These are phyloP conservation scores for Akanthomyces lecanii DNA, from an alignment of 2,329 filamentous ascomycete genomes.

Conservation along the genomic window DNA sequence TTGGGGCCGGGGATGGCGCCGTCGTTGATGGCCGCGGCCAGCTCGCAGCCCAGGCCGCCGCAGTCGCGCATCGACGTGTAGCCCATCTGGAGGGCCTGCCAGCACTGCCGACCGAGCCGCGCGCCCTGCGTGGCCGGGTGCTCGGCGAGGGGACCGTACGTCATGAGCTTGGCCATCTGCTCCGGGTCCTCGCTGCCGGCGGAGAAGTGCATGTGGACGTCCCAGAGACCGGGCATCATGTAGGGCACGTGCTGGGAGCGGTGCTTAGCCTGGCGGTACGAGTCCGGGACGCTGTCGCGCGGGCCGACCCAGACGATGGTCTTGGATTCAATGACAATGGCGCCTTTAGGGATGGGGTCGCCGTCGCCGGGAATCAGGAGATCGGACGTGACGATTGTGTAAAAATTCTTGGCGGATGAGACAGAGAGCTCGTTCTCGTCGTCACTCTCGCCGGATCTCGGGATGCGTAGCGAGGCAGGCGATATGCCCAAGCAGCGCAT, in stretches of 20 bases:
- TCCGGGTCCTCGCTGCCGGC: conserved; percentile 28
- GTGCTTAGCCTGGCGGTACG: conserved; percentile 28
- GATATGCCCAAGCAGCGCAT: conserved; percentile 5
- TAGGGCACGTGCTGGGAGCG: conserved; percentile 33
- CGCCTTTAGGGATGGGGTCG: conserved; percentile 29
- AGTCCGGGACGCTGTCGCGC: conserved; percentile 24
- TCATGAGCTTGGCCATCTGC: conserved; percentile 22
- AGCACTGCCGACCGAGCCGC: conserved; percentile 37
- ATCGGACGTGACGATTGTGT: conserved; percentile 31
- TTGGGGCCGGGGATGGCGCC: conserved; percentile 44
- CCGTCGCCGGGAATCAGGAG: conserved; percentile 37
- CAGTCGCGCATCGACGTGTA: conserved; percentile 50
- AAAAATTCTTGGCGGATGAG: conserved; percentile 22
- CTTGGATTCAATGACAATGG: conserved; percentile 34
- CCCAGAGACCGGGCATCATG: conserved; percentile 50
- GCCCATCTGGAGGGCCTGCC: conserved; percentile 39
- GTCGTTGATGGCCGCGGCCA: conserved; percentile 39
- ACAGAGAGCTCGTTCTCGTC: neutral
- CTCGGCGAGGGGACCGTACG: conserved; percentile 24
- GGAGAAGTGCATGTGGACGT: conserved; percentile 46
- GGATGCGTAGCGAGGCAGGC: neutral
- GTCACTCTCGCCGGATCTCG: neutral
- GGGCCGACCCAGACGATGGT: conserved; percentile 37
- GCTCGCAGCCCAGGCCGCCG: conserved; percentile 42
- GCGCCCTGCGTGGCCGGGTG: conserved; percentile 33